Evolutionary conservation across 768 basidiomycete species (phyloP), one percentile per base, ranked within the genome.

Genomic region (Amanita inopinata): DNA sequence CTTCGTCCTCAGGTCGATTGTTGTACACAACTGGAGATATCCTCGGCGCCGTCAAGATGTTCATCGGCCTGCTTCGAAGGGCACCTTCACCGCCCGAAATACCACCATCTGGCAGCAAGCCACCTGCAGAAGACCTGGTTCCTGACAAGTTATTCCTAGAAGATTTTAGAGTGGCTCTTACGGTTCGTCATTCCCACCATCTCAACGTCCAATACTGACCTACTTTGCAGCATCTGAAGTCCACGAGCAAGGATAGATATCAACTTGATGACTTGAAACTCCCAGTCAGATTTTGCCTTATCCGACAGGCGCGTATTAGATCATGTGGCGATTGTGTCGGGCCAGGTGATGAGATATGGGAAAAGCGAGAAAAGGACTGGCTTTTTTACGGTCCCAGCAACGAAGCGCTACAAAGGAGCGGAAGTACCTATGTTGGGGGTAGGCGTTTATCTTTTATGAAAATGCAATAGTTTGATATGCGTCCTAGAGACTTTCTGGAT

Each of bases 21-120:
- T 64, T 91, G 28, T 98, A 96, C 57, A 90, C 88, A 1, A 83
- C 85, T n/a, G 92, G 93, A 8, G 79, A 93, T 53, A 73, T 83
- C 19, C 68, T 70, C 34, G 76, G 72, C 5, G 91, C 94, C 5
- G 80, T 93, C 19, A 65, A 69, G 32, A 72, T 84, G 45, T 97
- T 97, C 57, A 57, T 94, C 14, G 70, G 74, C 1, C 65, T 94
- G 11, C 66, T 98, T 15, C 68, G 69, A 43, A 72, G 74, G 40
- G 65, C 73, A 40, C 49, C 33, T 51, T 36, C 49, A 17, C 45
- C 28, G 22, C 39, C 40, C 20, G 43, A 30, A 14, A 23, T 39
- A 11, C 43, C 35, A 15, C 24, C 46, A 10, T 31, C 47, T 9
- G 44, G 31, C 1, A 56, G 56, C 38, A 51, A 44, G 39, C 37